Conservation (phyloP, 2,329 filamentous ascomycete species). For the Iodosphaeria phyllophila region DNA sequence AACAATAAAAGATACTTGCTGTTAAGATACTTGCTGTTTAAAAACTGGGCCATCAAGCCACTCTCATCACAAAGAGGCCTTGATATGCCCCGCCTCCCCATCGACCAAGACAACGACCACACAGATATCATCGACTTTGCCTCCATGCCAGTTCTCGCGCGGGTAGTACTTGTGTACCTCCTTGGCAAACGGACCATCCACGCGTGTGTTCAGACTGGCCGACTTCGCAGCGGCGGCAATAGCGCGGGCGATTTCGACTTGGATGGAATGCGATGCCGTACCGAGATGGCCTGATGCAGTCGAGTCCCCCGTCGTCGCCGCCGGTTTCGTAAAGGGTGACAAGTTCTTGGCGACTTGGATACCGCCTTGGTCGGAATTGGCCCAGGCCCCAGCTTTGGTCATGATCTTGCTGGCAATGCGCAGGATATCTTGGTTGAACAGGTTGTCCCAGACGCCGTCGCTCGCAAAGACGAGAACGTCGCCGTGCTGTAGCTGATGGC, state of each 20-base stretch:
- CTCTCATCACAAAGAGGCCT: constrained; percentile 11
- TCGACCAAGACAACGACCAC: constrained; percentile 63
- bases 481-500: constrained; percentile 64
- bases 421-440: constrained; percentile 79
- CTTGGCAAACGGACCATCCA: constrained; percentile 86
- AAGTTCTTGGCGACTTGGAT: constrained; percentile 46
- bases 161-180: constrained; percentile 83
- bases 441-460: constrained; percentile 90
- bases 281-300: no score
- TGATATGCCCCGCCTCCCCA: constrained; percentile 7
- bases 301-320: constrained; percentile 7
- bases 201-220: constrained; percentile 62
- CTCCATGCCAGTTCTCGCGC: constrained; percentile 70
- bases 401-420: constrained; percentile 62
- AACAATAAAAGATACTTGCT: neutral
- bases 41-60: constrained; percentile 1
- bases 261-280: constrained; percentile 19
- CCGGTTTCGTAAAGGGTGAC: constrained; percentile 26
- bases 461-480: constrained; percentile 89
- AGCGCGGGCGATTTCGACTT: constrained; percentile 60
- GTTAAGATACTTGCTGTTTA: neutral
- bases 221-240: constrained; percentile 69
- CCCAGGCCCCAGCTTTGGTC: constrained; percentile 58
- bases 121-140: constrained; percentile 92
- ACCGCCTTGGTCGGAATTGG: constrained; percentile 37